Evolutionary conservation across 805 yeast species (phyloP).

Genomic region (Hanseniaspora meyeri): DNA sequence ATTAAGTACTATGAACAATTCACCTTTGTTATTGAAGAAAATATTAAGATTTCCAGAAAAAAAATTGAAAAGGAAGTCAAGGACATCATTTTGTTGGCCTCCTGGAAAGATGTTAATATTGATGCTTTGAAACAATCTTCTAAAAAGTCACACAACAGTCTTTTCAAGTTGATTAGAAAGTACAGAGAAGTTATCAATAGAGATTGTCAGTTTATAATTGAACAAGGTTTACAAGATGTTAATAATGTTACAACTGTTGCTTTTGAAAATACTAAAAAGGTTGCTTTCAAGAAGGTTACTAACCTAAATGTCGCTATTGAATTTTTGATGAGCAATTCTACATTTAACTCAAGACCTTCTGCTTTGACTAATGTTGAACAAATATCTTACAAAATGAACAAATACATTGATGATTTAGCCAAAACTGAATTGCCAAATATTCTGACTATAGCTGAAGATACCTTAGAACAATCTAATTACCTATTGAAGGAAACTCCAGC

Average conservation of each 20-base stretch:
- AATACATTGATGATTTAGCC: conserved; percentile 30
- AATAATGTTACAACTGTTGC: background rate
- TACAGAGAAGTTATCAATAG: conserved; percentile 53
- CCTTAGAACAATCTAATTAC: conserved; percentile 45
- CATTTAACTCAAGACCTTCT: conserved; percentile 47
- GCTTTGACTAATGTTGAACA: conserved; percentile 40
- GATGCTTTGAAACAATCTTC: conserved; percentile 93
- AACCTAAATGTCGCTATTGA: conserved; percentile 28
- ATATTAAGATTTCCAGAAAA: conserved; percentile 37
- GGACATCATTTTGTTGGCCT: conserved; percentile 78
- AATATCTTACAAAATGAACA: conserved; percentile 45
- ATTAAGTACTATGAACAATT: conserved; percentile 60
- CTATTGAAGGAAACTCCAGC: conserved; percentile 70
- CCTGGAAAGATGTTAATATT: conserved; percentile 94
- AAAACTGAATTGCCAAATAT: conserved; percentile 37
- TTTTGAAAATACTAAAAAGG: conserved; percentile 13
- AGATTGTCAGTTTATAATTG: conserved; percentile 44
- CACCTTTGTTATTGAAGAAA: conserved; percentile 34
- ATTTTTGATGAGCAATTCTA: background rate
- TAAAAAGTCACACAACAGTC: conserved; percentile 67
- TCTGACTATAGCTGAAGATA: conserved; percentile 41
- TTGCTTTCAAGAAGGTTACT: conserved; percentile 11
- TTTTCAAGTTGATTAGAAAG: conserved; percentile 73
- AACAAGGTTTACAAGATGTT: conserved; percentile 38
- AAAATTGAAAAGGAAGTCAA: conserved; percentile 62